phyloP scores from a whole-genome alignment of 495 filamentous ascomycete species.

The Neurospora intermedia region DNA sequence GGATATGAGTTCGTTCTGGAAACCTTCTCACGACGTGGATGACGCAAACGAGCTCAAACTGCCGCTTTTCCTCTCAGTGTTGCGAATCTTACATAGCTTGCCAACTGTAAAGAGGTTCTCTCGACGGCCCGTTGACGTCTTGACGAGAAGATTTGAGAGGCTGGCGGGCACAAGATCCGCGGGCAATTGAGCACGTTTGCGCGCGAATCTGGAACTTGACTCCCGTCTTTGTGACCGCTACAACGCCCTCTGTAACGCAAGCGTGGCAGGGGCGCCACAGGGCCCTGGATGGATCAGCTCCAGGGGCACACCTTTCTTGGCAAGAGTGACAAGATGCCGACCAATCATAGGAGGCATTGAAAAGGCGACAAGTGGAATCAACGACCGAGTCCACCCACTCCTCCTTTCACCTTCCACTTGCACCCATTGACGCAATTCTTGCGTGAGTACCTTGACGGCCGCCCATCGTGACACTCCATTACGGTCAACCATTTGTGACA shows the following conservation, averaged over 20 bases:
- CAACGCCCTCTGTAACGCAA: neutral
- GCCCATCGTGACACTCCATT: neutral
- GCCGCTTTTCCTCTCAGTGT: neutral
- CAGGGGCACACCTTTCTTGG: neutral
- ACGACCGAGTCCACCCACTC: neutral
- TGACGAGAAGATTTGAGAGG: neutral
- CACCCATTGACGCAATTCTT: neutral
- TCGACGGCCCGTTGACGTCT: neutral
- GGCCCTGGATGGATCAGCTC: neutral
- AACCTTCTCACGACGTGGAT: neutral
- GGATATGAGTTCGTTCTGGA: neutral
- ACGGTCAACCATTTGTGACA: neutral
- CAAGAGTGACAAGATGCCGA: neutral
- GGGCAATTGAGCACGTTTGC: slow-evolving; percentile 25
- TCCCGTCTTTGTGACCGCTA: neutral
- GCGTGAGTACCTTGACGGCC: neutral
- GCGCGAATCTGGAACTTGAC: slow-evolving; percentile 7
- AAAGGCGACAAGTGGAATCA: neutral
- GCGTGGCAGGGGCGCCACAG: neutral
- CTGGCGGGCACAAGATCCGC: neutral
- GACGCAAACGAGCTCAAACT: neutral
- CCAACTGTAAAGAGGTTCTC: neutral
- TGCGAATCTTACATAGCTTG: neutral
- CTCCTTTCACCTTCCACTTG: neutral
- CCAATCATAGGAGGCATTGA: neutral